These are phyloP conservation scores for Clathrospora elynae DNA, from an alignment of 2,329 filamentous ascomycete species.

Conservation along the genomic window DNA sequence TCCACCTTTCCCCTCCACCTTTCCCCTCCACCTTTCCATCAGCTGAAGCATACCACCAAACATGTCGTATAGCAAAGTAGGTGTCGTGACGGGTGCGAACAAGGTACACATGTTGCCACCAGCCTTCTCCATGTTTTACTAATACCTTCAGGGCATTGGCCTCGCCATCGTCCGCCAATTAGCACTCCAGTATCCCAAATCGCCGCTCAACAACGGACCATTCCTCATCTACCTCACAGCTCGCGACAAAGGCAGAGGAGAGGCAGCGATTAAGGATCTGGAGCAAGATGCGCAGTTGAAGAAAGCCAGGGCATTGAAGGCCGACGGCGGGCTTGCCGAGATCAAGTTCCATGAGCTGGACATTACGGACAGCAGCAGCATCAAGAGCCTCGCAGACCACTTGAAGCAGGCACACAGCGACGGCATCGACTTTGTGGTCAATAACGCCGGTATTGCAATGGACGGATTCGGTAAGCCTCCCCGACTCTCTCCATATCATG, in stretches of 20 bases:
- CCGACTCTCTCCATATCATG: not conserved
- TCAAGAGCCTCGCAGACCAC: conserved; percentile 50
- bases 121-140: conserved; percentile 8
- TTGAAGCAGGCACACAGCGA: conserved; percentile 54
- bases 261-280: conserved; percentile 54
- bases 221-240: conserved; percentile 61
- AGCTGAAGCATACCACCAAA: not conserved
- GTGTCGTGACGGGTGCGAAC: conserved; percentile 61
- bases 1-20: not conserved
- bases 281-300: conserved; percentile 53
- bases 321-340: conserved; percentile 48
- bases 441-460: conserved; percentile 59
- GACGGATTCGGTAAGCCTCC: conserved; percentile 50
- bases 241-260: conserved; percentile 55
- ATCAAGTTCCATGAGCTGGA: conserved; percentile 57
- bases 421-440: conserved; percentile 60
- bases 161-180: conserved; percentile 60
- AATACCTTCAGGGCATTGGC: conserved; percentile 48
- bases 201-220: conserved; percentile 53
- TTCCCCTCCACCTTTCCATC: not conserved
- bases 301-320: conserved; percentile 52
- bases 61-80: conserved; percentile 50
- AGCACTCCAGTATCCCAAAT: conserved; percentile 59
- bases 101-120: conserved; percentile 45
- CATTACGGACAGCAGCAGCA: conserved; percentile 54